These are phyloP conservation scores for Orbilia ellipsospora DNA, from an alignment of 2,329 filamentous ascomycete species.

Conservation along the genomic window DNA sequence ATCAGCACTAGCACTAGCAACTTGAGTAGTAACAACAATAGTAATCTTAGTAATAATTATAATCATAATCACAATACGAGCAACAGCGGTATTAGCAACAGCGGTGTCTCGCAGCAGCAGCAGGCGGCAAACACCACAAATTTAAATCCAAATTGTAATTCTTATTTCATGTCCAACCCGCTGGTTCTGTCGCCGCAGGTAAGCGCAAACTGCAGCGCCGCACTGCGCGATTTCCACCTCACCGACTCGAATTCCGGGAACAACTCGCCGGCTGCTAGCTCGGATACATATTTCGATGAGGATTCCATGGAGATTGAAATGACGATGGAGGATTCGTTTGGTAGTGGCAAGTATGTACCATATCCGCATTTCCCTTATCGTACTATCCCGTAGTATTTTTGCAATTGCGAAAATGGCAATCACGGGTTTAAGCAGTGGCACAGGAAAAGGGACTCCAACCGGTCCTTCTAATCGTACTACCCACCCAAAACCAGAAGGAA, in stretches of 20 bases:
- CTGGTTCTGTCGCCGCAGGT: conserved; percentile 46
- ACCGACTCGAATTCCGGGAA: conserved; percentile 38
- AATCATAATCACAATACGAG: too few species aligned
- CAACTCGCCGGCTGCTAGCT: conserved; percentile 50
- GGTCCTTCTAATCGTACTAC: conserved; percentile 24
- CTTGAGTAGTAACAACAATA: conserved; percentile 3
- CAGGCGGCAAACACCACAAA: background rate
- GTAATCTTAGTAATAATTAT: too few species aligned
- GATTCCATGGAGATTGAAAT: conserved; percentile 54
- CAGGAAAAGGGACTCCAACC: background rate
- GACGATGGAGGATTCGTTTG: conserved; percentile 43
- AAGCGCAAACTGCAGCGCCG: conserved; percentile 50
- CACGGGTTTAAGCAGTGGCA: background rate
- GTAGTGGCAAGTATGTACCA: conserved; percentile 34
- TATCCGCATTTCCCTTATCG: conserved; percentile 3
- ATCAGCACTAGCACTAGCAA: conserved; percentile 13
- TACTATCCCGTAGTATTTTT: background rate
- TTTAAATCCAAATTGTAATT: background rate
- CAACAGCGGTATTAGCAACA: too few species aligned
- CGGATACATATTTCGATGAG: conserved; percentile 53
- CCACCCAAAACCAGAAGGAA: conserved; percentile 12
- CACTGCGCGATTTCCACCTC: conserved; percentile 50
- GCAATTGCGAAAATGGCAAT: background rate
- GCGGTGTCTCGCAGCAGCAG: background rate
- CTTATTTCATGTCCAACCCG: conserved; percentile 48